Percentiles rank a stretch among this genome's conserved stretches.
Evolutionary conservation across 2,329 filamentous ascomycete species (phyloP).

Genomic region (Scolecobasidium constrictum): DNA sequence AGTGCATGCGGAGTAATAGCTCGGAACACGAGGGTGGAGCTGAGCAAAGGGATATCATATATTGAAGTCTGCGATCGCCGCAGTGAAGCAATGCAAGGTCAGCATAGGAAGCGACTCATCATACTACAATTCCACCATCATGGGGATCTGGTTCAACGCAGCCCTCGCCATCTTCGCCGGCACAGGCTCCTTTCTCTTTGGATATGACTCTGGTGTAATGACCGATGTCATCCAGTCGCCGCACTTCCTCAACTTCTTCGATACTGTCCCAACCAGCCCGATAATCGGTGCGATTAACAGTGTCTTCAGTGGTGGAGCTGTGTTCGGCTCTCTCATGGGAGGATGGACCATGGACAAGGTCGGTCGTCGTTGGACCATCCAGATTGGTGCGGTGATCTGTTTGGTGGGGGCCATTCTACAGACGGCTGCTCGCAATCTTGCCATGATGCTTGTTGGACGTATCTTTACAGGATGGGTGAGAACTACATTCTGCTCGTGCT

Average conservation of each 20-base stretch:
- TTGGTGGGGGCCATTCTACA: constrained; percentile 49
- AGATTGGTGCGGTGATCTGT: constrained; percentile 49
- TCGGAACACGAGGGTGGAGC: too few relatives aligned
- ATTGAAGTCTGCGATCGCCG: too few relatives aligned
- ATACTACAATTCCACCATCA: too few relatives aligned
- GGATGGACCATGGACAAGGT: constrained; percentile 52
- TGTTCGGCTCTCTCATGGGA: constrained; percentile 43
- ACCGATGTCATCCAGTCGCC: constrained; percentile 43
- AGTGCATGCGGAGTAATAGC: too few relatives aligned
- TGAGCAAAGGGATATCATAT: too few relatives aligned
- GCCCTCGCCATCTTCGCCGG: constrained; percentile 31
- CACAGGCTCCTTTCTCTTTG: constrained; percentile 30
- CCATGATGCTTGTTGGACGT: constrained; percentile 47
- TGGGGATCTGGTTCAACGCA: constrained; percentile 26
- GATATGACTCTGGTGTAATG: constrained; percentile 28
- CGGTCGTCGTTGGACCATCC: constrained; percentile 48
- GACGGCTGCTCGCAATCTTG: constrained; percentile 42
- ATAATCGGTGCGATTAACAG: constrained; percentile 54
- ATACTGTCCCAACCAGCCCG: constrained; percentile 36
- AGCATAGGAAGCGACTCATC: too few relatives aligned
- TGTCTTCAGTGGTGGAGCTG: constrained; percentile 49
- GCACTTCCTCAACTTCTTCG: constrained; percentile 48
- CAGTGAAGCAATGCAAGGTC: too few relatives aligned
- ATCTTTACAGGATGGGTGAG: constrained; percentile 50
- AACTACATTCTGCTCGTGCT: too few relatives aligned